Evolutionary conservation across 441 rosid genomes (phyloP).

Genomic region (Eugenia klotzschiana): DNA sequence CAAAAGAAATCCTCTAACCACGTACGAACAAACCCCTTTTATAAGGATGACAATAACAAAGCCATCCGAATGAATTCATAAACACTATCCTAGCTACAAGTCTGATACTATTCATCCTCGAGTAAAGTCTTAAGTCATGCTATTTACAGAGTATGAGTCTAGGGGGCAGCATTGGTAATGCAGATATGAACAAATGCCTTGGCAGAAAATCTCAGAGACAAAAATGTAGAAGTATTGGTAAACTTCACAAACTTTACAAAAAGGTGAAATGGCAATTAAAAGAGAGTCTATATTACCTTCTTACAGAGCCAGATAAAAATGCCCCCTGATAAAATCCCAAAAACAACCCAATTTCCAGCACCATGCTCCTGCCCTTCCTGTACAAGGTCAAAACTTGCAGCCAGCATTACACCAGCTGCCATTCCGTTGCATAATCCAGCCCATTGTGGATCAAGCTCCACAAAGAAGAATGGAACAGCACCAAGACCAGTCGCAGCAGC

Average conservation of each 20-base stretch:
- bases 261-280: background rate
- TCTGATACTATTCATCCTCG: background rate
- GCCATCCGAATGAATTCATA: background rate
- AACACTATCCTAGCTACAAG: background rate
- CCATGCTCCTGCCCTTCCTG: slow-evolving; percentile 91
- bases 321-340: slow-evolving; percentile 84
- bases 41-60: background rate
- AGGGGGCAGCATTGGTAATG: background rate
- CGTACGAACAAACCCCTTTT: background rate
- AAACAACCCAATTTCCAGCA: slow-evolving; percentile 78
- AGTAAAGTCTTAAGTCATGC: background rate
- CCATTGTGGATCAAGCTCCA: slow-evolving; percentile 90
- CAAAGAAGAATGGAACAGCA: slow-evolving; percentile 95
- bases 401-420: slow-evolving; percentile 99
- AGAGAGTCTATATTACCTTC: slow-evolving; percentile 33
- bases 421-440: slow-evolving; percentile 97
- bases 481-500: slow-evolving; percentile 98
- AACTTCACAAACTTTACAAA: background rate
- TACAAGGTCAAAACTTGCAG: slow-evolving; percentile 94
- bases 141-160: background rate
- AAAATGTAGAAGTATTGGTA: background rate
- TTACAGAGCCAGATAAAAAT: slow-evolving; percentile 83
- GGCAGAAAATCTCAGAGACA: background rate
- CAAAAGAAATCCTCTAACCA: background rate
- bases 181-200: background rate